Percentiles rank a stretch among this genome's conserved stretches.
Conservation (phyloP, 768 basidiomycete genomes). For the Mrakia blollopis region DNA sequence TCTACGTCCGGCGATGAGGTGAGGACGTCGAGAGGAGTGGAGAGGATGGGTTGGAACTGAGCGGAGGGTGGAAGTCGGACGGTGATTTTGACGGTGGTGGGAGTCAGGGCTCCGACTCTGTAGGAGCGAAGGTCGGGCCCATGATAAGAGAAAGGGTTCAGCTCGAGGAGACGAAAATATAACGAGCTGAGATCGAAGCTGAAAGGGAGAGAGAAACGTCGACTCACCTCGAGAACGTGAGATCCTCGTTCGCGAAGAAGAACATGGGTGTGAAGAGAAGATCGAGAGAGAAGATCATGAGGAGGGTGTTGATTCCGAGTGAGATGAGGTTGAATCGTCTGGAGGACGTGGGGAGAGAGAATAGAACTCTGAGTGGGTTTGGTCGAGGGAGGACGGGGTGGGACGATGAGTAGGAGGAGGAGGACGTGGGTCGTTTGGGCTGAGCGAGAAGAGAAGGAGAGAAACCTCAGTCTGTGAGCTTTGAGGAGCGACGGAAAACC, state of each 20-base stretch:
- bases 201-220: neutral
- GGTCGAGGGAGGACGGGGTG: constrained; percentile 18
- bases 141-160: neutral
- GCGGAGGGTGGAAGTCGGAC: constrained; percentile 54
- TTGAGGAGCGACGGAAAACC: neutral
- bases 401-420: neutral
- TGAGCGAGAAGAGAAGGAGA: neutral
- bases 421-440: neutral
- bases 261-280: constrained; percentile 56
- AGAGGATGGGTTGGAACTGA: constrained; percentile 4
- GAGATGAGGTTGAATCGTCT: constrained; percentile 33
- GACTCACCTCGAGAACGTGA: constrained; percentile 54
- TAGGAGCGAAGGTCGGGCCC: too few species aligned
- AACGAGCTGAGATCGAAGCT: too few species aligned
- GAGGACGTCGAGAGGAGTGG: neutral
- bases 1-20: neutral
- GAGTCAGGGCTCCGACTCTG: constrained; percentile 64
- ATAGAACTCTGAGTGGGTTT: constrained; percentile 17
- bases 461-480: neutral
- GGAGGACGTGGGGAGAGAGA: constrained; percentile 29
- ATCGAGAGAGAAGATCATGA: constrained; percentile 50
- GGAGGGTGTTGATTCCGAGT: constrained; percentile 47
- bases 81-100: constrained; percentile 58
- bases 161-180: neutral
- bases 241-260: constrained; percentile 52